phyloP scores from a whole-genome alignment of 495 filamentous ascomycete species.

The Trichocladium antarcticum region DNA sequence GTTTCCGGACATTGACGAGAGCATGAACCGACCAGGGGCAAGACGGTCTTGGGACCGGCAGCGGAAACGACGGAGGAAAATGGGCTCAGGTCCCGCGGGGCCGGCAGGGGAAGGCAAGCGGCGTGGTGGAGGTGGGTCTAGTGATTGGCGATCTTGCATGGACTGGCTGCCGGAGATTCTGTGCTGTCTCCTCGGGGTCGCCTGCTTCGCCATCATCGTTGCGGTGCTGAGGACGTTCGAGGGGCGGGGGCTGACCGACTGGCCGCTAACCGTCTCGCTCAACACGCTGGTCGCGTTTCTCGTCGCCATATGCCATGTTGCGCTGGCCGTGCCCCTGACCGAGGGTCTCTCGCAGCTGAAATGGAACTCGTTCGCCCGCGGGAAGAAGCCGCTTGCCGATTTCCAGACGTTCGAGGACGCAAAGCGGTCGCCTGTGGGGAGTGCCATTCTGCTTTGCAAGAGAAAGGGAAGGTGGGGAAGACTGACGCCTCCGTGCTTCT shows the following conservation, averaged over 20 bases:
- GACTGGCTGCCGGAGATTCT: constrained; percentile 19
- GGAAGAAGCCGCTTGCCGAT: constrained; percentile 32
- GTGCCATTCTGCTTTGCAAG: constrained; percentile 25
- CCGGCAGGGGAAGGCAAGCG: not conserved
- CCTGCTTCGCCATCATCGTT: constrained; percentile 23
- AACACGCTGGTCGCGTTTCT: constrained; percentile 40
- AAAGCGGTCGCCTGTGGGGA: constrained; percentile 30
- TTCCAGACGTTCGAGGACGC: constrained; percentile 36
- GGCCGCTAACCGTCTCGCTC: constrained; percentile 38
- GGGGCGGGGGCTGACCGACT: constrained; percentile 30
- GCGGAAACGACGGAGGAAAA: constrained; percentile 5
- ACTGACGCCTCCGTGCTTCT: not conserved
- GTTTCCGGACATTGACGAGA: constrained; percentile 4
- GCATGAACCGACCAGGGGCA: constrained; percentile 1
- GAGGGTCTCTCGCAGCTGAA: constrained; percentile 38
- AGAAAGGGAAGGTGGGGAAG: constrained; percentile 20
- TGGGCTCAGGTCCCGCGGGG: too few relatives aligned
- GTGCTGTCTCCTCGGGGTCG: constrained; percentile 16
- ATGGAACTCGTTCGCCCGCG: constrained; percentile 37
- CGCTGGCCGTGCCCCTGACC: constrained; percentile 29
- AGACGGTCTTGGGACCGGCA: constrained; percentile 10
- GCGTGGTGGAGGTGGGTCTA: not conserved
- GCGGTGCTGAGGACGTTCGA: constrained; percentile 31
- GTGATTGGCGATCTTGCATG: not conserved
- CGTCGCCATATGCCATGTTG: constrained; percentile 32